Conservation (phyloP, 768 basidiomycete species). For the Naganishia antarctica region DNA sequence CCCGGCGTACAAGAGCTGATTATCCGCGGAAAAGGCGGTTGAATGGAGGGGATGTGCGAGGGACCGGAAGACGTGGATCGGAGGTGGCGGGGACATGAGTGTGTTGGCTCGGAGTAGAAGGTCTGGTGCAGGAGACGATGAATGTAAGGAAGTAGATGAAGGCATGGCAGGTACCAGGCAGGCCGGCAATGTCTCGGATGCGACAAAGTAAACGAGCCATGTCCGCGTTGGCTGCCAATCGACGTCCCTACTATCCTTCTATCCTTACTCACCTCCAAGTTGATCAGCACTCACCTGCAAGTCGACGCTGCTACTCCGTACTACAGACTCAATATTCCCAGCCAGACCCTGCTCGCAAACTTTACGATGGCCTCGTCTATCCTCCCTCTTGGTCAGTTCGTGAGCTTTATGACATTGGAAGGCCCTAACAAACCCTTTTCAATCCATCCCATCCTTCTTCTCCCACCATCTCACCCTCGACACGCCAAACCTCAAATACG, state of each 20-base stretch:
- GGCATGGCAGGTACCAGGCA: not conserved
- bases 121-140: not conserved
- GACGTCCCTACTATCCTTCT: no score
- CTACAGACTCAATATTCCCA: no score
- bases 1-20: constrained; percentile 78
- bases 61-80: constrained; percentile 68
- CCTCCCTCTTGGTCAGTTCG: constrained; percentile 69
- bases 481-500: not conserved
- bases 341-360: not conserved
- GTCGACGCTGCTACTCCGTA: not conserved
- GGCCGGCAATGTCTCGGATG: not conserved
- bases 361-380: constrained; percentile 79
- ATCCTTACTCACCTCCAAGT: no score
- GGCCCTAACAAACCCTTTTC: no score
- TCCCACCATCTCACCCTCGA: no score
- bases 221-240: not conserved
- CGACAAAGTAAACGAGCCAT: constrained; percentile 7
- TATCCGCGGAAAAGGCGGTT: constrained; percentile 64
- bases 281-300: no score
- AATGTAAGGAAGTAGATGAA: not conserved
- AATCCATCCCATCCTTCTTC: not conserved
- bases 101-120: not conserved
- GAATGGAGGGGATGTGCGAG: constrained; percentile 64
- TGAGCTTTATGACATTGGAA: not conserved
- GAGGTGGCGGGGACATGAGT: constrained; percentile 45